Conservation (phyloP, 2,329 filamentous ascomycete genomes). For the Teratosphaeria pseudoeucalypti region DNA sequence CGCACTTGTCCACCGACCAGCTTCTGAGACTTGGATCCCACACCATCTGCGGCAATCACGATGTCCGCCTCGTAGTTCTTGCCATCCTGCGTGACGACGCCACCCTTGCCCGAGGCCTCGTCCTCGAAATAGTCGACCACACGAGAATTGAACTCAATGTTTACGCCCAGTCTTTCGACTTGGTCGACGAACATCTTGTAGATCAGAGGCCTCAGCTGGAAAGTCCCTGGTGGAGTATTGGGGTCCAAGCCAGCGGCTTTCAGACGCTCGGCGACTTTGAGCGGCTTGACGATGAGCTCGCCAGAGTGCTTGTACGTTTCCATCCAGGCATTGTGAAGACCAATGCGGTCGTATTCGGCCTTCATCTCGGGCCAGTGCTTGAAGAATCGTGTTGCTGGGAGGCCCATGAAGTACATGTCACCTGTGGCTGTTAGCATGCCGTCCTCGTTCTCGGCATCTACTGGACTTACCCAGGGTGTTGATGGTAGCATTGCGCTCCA, state of each 20-base stretch:
- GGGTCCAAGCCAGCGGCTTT: constrained; percentile 34
- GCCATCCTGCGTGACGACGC: constrained; percentile 20
- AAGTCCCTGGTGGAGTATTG: constrained; percentile 43
- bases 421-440: constrained; percentile 25
- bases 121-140: constrained; percentile 33
- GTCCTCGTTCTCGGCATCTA: not conserved
- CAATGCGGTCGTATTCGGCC: constrained; percentile 42
- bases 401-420: constrained; percentile 52
- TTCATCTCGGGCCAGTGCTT: constrained; percentile 46
- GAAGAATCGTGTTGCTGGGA: constrained; percentile 45
- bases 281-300: constrained; percentile 37
- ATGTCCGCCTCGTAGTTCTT: constrained; percentile 36
- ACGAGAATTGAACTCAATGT: constrained; percentile 31
- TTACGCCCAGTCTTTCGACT: constrained; percentile 35
- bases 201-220: constrained; percentile 47
- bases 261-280: constrained; percentile 42
- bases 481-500: constrained; percentile 33
- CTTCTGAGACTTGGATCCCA: constrained; percentile 41
- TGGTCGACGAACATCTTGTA: constrained; percentile 46
- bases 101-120: constrained; percentile 11
- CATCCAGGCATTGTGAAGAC: constrained; percentile 45
- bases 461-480: constrained; percentile 39
- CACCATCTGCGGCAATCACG: constrained; percentile 44
- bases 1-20: constrained; percentile 36
- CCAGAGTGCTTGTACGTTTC: constrained; percentile 47